Base-by-base conservation (phyloP, 495 filamentous ascomycete genomes). In the Penicillium cinerascens region DNA sequence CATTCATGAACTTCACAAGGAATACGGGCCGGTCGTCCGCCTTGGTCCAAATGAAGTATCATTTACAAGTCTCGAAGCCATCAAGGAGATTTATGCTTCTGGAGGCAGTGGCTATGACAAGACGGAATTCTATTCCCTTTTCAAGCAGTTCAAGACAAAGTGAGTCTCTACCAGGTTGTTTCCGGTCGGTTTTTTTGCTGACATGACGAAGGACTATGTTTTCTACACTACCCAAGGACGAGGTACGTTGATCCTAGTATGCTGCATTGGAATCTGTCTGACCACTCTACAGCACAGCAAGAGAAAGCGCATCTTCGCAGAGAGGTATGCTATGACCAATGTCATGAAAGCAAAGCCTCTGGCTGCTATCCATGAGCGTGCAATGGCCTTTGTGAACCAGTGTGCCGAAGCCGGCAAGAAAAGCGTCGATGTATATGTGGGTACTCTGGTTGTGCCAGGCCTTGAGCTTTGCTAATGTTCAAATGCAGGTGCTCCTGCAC, bases 31-130 rank as follows among this genome's bases (percentile, higher is more conserved):
- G 3, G 73, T 77, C 0, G 80, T 85, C 9, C 76, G 82, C 4
- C 68, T 85, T 13, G 74, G 74, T 3, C 82, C 83, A 0, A 79
- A 80, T 52, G 83, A 87, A 62, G 76, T 85, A 8, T 80, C 79
- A 0, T 86, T 88, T 49, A 77, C 78, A 0, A 78, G 76, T 2
- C 52, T 78, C 1, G 68, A 75, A 17, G 83, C 78, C 0, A 71
- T 86, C n/a, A 83, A 80, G 52, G 82, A 86, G 61, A 87, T 87
- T 18, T 87, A 87, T 62, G 73, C 76, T 25, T 81, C 78, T 0
- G 80, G 80, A 1, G 84, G 84, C 0, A 85, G 83, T 56, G 83
- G 84, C 7, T 87, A 83, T 55, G 78, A 86, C 47, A 87, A 87
- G 68, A 87, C 82, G 0, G 81, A 83, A 54, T 83, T 83, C 47